Percentiles rank a stretch among this genome's conserved stretches.
These are phyloP conservation scores for Xylariaceae sp. DNA, from an alignment of 2,329 filamentous ascomycete genomes.

Conservation along the genomic window DNA sequence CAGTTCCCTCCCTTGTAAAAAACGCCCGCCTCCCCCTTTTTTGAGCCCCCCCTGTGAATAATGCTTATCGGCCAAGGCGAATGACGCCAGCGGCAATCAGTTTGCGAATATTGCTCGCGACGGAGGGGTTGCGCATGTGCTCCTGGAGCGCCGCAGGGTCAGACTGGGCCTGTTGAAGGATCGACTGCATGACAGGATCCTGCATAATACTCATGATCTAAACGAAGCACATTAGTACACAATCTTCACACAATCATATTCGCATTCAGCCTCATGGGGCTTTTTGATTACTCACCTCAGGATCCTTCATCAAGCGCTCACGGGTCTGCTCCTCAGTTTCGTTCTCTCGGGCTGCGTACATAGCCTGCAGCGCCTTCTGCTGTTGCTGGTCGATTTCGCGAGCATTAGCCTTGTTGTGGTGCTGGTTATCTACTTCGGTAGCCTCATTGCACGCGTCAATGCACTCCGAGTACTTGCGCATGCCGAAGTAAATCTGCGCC, in stretches of 20 bases:
- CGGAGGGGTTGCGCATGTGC: slow-evolving; percentile 89
- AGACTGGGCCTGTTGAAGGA: slow-evolving; percentile 91
- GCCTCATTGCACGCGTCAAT: slow-evolving; percentile 86
- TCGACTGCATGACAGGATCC: slow-evolving; percentile 96
- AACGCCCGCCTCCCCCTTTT: not conserved
- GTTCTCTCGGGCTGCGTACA: slow-evolving; percentile 85
- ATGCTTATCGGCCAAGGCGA: slow-evolving; percentile 53
- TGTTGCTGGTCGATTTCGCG: slow-evolving; percentile 92
- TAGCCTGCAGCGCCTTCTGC: slow-evolving; percentile 84
- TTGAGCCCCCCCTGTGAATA: not conserved
- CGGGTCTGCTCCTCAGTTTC: slow-evolving; percentile 96
- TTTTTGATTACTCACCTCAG: slow-evolving; percentile 60
- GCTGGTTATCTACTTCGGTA: slow-evolving; percentile 64
- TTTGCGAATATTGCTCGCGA: slow-evolving; percentile 89
- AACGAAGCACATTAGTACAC: slow-evolving; percentile 25
- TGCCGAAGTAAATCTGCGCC: slow-evolving; percentile 89
- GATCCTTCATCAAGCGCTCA: slow-evolving; percentile 83
- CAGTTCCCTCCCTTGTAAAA: not conserved
- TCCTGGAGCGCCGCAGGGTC: slow-evolving; percentile 90
- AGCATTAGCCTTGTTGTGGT: slow-evolving; percentile 67
- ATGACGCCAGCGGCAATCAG: slow-evolving; percentile 90
- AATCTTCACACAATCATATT: not conserved
- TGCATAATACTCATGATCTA: slow-evolving; percentile 85
- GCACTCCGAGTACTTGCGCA: slow-evolving; percentile 97
- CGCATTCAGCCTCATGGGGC: not conserved